Evolutionary conservation across 2,329 filamentous ascomycete genomes (phyloP), one percentile per base, ranked within the genome.

Genomic region (Nemania abortiva): DNA sequence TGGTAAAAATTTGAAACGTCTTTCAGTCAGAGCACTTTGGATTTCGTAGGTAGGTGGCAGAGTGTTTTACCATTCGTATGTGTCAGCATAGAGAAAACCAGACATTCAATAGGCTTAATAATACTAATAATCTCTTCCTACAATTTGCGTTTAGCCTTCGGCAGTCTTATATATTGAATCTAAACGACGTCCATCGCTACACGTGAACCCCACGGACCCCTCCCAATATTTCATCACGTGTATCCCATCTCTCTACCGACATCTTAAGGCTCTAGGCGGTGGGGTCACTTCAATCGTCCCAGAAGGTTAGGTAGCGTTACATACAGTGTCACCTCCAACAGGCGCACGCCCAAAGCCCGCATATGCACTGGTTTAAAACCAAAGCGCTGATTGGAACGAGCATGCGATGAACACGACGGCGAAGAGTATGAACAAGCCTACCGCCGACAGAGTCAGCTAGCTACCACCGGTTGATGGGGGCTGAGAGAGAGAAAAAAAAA

Each of bases 1-100:
- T 45, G 58, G 79, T 77, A 0, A 86, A 82, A 74, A 81, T 85
- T 56, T 77, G 45, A 66, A 29, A 54, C 5, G 6, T 13, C 22
- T 34, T 27, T 31, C 9, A 24, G 10, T n/a, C 13, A 22, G 13
- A 15, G 3, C 11, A 11, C 22, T 57, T 20, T 37, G 29, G n/a
- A 42, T 54, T 57, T 22, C 22, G n/a, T n/a, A n/a, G n/a, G n/a
- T 6, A 29, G 29, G 29, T 34, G n/a, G 27, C 13, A 20, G 61
- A 5, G 39, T 45, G n/a, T 55, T 63, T 24, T 24, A 13, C 39
- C 18, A 18, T n/a, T 24, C 11, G 31, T 49, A 6, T 50, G 15
- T 39, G 18, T n/a, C 11, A 20, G 18, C 18, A 20, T 49, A 53
- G 22, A 5, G 31, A 50, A 4, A 13, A 22, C 7, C 50, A 57